Base-by-base conservation (phyloP, 805 yeast species). In the Dipodascus albidus region DNA sequence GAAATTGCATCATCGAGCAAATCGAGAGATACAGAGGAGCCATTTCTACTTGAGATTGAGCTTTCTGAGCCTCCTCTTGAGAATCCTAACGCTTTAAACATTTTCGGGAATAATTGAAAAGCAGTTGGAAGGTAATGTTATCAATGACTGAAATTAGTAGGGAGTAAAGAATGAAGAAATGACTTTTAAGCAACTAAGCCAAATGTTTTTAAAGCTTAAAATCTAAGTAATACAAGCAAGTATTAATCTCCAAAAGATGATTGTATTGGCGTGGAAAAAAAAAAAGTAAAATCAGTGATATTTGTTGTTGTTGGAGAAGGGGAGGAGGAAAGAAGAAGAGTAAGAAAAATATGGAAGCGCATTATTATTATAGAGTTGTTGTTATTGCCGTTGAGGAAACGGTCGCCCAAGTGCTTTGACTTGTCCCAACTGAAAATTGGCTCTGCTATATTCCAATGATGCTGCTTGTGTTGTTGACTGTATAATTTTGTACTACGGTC, bases 1-100 rank as follows among this genome's bases (percentile, higher is more conserved):
- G 49, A 4, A 22, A 47, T 47, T 14, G 49, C 49, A 47, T 47
- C 49, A n/a, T 47, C 49, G 19, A 47, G 49, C n/a, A 47, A 22
- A n/a, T 47, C 19, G n/a, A 47, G 19, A 3, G 49, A 47, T n/a
- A 47, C 49, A 8, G 49, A 22, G 4, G 49, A 21, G 8, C 15
- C 23, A n/a, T 9, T 15, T 17, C 22, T 47, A 19, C 27, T 21
- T 6, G 23, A 4, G 4, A 22, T 8, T 23, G 49, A 47, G n/a
- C n/a, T 17, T 3, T 47, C 31, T 8, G 49, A 47, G 17, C 44
- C 44, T 11, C 44, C 44, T 38, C 44, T 38, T 4, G 44, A 38
- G 20, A 38, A 38, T 38, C 44, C 44, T 38, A 38, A 38, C 6
- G 44, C 44, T 17, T 38, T 38, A 14, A 38, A 38, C 44, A 38